Percentiles rank a stretch among this genome's conserved stretches.
These are phyloP conservation scores for Pseudoturritis turrita DNA, from an alignment of 345 rosid species.

Conservation along the genomic window DNA sequence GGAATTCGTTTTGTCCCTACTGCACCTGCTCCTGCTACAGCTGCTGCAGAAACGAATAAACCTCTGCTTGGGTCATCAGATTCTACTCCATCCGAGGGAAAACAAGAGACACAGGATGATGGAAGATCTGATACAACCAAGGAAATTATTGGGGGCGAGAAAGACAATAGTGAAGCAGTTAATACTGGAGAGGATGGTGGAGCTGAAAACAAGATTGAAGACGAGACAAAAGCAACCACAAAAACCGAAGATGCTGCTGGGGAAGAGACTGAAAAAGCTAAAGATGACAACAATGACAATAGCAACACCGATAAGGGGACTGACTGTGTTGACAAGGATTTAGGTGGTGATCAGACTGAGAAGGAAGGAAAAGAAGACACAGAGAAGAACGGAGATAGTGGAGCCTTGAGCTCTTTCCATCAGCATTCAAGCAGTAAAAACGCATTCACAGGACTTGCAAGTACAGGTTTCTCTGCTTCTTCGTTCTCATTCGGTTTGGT, in stretches of 20 bases:
- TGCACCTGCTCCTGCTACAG: not conserved
- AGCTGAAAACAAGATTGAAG: conserved; percentile 13
- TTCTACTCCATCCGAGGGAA: conserved; percentile 18
- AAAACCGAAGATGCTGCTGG: conserved; percentile 7
- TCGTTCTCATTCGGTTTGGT: conserved; percentile 63
- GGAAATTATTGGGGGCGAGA: not conserved
- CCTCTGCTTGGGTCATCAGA: not conserved
- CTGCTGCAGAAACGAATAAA: not conserved
- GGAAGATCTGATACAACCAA: not conserved
- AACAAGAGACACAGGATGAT: not conserved
- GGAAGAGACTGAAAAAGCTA: conserved; percentile 27
- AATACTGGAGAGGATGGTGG: not conserved
- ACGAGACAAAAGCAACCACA: not conserved
- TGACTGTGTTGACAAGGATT: conserved; percentile 30
- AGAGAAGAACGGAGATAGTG: conserved; percentile 45
- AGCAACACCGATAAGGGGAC: conserved; percentile 26
- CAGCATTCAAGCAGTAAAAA: conserved; percentile 92
- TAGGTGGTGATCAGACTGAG: conserved; percentile 32
- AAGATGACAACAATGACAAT: conserved; percentile 30
- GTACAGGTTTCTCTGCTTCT: conserved; percentile 68
- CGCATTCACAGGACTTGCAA: conserved; percentile 89
- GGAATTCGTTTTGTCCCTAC: conserved; percentile 58
- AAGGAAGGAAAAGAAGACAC: conserved; percentile 35
- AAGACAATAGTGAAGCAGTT: conserved; percentile 2
- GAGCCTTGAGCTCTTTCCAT: conserved; percentile 68